These are phyloP conservation scores for Solanum ahanhuiri DNA, from an alignment of 257 asterid genomes.

Conservation along the genomic window DNA sequence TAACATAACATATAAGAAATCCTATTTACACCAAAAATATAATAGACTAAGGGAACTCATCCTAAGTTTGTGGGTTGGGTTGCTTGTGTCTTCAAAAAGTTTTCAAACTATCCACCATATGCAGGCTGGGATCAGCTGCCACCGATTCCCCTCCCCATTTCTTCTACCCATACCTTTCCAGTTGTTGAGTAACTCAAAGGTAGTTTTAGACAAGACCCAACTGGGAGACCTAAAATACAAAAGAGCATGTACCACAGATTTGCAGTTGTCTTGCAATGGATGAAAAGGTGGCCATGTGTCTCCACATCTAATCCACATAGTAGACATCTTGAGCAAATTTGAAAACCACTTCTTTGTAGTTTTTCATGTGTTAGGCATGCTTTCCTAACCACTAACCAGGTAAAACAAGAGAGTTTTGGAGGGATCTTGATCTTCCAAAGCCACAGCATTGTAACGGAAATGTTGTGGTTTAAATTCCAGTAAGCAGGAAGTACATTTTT, in stretches of 20 bases:
- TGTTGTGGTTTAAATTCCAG: not conserved
- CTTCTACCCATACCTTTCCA: not conserved
- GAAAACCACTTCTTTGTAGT: not conserved
- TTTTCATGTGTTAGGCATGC: not conserved
- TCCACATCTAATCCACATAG: not conserved
- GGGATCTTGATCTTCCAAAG: not conserved
- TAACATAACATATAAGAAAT: not conserved
- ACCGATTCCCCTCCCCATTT: not conserved
- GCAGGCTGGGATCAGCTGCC: not conserved
- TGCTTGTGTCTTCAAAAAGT: not conserved
- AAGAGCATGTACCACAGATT: not conserved
- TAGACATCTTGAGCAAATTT: not conserved
- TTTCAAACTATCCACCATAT: not conserved
- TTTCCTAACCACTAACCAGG: not conserved
- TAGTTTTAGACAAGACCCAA: not conserved
- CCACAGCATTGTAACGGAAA: not conserved
- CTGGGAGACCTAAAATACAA: not conserved
- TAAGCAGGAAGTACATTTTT: not conserved
- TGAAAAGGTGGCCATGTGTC: not conserved
- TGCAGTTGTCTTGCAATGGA: not conserved
- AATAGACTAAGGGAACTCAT: not conserved
- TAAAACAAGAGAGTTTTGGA: not conserved
- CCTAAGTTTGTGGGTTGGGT: not conserved
- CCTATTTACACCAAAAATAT: not conserved
- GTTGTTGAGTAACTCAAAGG: not conserved